Evolutionary conservation across 768 basidiomycete genomes (phyloP).

Genomic region (Nevesoporus exiguus): DNA sequence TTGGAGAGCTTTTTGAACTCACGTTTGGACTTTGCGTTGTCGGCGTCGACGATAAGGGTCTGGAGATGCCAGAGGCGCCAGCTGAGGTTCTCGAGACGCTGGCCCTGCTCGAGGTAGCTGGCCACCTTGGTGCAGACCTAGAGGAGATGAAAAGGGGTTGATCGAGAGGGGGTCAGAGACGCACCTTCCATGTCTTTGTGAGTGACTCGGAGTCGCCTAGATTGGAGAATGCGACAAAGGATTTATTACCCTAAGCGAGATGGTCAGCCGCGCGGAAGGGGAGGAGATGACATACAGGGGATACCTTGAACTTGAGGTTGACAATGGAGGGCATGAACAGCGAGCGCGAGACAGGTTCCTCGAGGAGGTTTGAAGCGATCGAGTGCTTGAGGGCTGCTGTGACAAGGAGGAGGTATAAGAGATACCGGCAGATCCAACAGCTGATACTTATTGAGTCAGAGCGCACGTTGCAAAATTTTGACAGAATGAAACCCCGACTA

Average conservation of each 20-base stretch:
- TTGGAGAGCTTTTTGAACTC: slow-evolving; percentile 89
- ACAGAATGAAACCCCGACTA: slow-evolving; percentile 33
- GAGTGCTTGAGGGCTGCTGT: slow-evolving; percentile 9
- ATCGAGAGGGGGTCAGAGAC: slow-evolving; percentile 9
- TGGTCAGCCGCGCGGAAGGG: slow-evolving; percentile 4
- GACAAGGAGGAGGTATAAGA: slow-evolving; percentile 24
- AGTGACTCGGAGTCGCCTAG: slow-evolving; percentile 79
- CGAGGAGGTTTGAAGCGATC: slow-evolving; percentile 13
- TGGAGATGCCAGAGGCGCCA: slow-evolving; percentile 94
- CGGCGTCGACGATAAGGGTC: slow-evolving; percentile 86
- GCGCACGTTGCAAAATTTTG: slow-evolving; percentile 29
- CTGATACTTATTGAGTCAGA: slow-evolving; percentile 8
- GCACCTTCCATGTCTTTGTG: slow-evolving; percentile 89
- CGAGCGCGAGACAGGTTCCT: background rate
- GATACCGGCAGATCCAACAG: slow-evolving; percentile 19
- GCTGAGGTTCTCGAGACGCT: slow-evolving; percentile 86
- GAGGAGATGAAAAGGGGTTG: slow-evolving; percentile 4
- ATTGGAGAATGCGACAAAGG: slow-evolving; percentile 90
- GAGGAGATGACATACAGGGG: background rate
- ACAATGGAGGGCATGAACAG: slow-evolving; percentile 72
- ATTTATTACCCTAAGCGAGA: slow-evolving; percentile 75
- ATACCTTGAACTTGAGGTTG: slow-evolving; percentile 82
- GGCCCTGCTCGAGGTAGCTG: slow-evolving; percentile 86
- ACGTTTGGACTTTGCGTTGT: slow-evolving; percentile 82
- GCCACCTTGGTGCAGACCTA: slow-evolving; percentile 90